These are phyloP conservation scores for Poterioochromonas sp. DNA, from an alignment of 352 stramenopile genomes.

Conservation along the genomic window DNA sequence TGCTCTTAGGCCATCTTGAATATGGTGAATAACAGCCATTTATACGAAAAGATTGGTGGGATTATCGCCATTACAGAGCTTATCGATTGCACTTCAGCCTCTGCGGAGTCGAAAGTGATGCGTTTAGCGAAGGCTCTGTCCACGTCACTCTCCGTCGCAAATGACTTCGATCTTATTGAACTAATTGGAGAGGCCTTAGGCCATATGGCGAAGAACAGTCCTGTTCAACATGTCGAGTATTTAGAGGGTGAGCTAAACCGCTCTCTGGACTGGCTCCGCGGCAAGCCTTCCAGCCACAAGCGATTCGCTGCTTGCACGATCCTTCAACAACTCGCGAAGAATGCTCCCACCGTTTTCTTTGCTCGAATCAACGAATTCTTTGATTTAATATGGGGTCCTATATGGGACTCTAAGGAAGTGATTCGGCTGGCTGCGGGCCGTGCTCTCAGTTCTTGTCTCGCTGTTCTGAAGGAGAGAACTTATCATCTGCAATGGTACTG, in stretches of 20 bases:
- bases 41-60: conserved; percentile 46
- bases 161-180: conserved; percentile 32
- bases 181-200: conserved; percentile 62
- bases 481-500: conserved; percentile 76
- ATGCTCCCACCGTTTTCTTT: conserved; percentile 75
- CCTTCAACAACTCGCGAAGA: conserved; percentile 66
- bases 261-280: conserved; percentile 73
- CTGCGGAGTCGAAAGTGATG: conserved; percentile 44
- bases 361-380: conserved; percentile 80
- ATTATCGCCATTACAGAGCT: conserved; percentile 45
- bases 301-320: conserved; percentile 51
- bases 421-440: conserved; percentile 48
- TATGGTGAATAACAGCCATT: conserved; percentile 30
- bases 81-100: conserved; percentile 41
- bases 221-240: conserved; percentile 70
- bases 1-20: neutral
- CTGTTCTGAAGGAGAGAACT: conserved; percentile 54
- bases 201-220: conserved; percentile 64
- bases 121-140: conserved; percentile 44
- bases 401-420: conserved; percentile 52
- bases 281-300: conserved; percentile 27
- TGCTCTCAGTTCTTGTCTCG: conserved; percentile 68
- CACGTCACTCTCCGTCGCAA: conserved; percentile 37
- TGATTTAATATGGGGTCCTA: conserved; percentile 73
- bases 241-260: conserved; percentile 81